Evolutionary conservation across 2,329 filamentous ascomycete genomes (phyloP).

Genomic region (Stachybotrys echinatus): DNA sequence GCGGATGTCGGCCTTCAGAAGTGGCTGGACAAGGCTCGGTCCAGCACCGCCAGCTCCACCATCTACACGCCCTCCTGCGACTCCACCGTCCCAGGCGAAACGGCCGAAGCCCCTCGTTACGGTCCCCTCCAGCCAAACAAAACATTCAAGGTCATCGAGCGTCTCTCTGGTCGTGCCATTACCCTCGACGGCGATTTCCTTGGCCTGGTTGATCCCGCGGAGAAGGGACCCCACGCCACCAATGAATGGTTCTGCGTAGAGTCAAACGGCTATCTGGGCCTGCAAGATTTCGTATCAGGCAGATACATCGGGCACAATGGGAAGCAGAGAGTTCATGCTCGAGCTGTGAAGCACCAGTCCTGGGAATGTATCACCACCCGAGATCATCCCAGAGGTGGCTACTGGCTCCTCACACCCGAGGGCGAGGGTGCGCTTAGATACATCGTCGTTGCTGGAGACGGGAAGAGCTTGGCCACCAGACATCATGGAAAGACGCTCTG

Average conservation of each 20-base stretch:
- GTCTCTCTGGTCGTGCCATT: not conserved
- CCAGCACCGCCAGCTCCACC: not conserved
- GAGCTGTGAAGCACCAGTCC: not conserved
- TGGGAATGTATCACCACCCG: not conserved
- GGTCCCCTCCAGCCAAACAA: not conserved
- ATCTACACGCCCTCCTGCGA: not conserved
- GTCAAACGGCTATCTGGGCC: not conserved
- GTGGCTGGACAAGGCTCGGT: not conserved
- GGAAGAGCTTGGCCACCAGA: not conserved
- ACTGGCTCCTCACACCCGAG: not conserved
- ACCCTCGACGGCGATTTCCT: not conserved
- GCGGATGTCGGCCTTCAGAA: not conserved
- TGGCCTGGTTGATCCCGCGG: not conserved
- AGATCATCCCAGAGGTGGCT: not conserved
- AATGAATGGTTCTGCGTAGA: not conserved
- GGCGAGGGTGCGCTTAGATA: not conserved
- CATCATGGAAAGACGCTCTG: not conserved
- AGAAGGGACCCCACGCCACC: not conserved
- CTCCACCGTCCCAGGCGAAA: not conserved
- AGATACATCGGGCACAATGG: not conserved
- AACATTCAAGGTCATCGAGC: not conserved
- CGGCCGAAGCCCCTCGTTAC: not conserved
- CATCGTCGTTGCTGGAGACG: not conserved
- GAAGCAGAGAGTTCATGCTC: not conserved
- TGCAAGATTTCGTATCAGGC: not conserved